phyloP scores from a whole-genome alignment of 805 yeast genomes.

The Candida railenensis region DNA sequence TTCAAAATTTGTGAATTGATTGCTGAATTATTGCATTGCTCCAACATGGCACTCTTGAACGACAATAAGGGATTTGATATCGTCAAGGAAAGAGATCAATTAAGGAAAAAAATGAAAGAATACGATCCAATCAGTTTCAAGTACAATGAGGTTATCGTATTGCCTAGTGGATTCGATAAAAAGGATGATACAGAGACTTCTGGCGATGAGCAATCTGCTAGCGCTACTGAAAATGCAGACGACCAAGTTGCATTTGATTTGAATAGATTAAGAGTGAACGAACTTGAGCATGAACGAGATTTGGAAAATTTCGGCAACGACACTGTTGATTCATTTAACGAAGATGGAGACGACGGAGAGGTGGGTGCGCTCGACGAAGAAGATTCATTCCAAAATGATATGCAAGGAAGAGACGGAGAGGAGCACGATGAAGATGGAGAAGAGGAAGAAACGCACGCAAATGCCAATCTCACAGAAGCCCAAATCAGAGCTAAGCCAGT shows the following conservation, averaged over 20 bases:
- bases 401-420: slow-evolving; percentile 12
- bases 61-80: slow-evolving; percentile 44
- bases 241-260: slow-evolving; percentile 11
- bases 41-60: slow-evolving; percentile 45
- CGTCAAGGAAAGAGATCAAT: slow-evolving; percentile 37
- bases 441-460: slow-evolving; percentile 43
- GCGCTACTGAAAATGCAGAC: slow-evolving; percentile 6
- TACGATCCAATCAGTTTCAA: slow-evolving; percentile 45
- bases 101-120: slow-evolving; percentile 39
- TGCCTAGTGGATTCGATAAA: slow-evolving; percentile 17
- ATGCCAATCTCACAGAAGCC: slow-evolving; percentile 42
- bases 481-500: slow-evolving; percentile 43
- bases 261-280: slow-evolving; percentile 17
- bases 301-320: slow-evolving; percentile 20
- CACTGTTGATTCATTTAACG: slow-evolving; percentile 38
- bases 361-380: slow-evolving; percentile 4
- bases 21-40: slow-evolving; percentile 47
- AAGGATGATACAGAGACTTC: no score
- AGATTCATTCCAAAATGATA: slow-evolving; percentile 4
- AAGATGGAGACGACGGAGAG: slow-evolving; percentile 14
- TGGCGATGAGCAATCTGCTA: slow-evolving; percentile 10
- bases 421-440: slow-evolving; percentile 15
- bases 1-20: slow-evolving; percentile 47
- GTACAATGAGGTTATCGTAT: slow-evolving; percentile 42
- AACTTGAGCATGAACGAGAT: slow-evolving; percentile 4